These are phyloP conservation scores for Pleurotus pulmonarius DNA, from an alignment of 768 basidiomycete species.

Conservation along the genomic window DNA sequence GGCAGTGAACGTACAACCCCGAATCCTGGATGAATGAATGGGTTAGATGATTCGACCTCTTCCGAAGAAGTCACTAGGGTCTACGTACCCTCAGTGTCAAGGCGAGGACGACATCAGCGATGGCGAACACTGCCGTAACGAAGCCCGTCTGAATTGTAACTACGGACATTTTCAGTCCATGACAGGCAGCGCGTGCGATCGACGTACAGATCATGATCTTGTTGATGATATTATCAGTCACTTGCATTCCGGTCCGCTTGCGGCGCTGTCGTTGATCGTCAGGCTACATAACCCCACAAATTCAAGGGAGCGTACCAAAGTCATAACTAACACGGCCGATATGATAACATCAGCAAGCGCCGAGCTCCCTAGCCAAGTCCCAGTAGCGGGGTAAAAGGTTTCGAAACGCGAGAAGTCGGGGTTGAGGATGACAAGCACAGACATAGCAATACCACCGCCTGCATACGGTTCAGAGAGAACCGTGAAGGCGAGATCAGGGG, in stretches of 20 bases:
- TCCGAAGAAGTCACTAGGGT: neutral
- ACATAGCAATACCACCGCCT: constrained; percentile 1
- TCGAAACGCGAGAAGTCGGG: neutral
- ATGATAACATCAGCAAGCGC: neutral
- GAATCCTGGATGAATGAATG: no score
- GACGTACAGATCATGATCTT: neutral
- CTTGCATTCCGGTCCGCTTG: neutral
- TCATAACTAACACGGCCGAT: neutral
- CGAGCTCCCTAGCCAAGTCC: neutral
- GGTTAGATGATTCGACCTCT: neutral
- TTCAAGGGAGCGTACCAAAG: neutral
- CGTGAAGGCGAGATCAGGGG: neutral
- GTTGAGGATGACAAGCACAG: neutral
- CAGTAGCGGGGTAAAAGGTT: neutral
- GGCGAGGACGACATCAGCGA: neutral
- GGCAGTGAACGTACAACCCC: no score
- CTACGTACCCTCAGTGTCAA: neutral
- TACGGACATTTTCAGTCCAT: neutral
- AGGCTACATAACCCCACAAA: neutral
- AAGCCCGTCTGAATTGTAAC: neutral
- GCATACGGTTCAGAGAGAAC: neutral
- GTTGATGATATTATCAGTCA: neutral
- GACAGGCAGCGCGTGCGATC: neutral
- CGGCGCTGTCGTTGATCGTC: neutral
- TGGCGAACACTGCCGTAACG: neutral